Evolutionary conservation across 208 protist genomes (phyloP).

Genomic region (Acanthamoeba rhysodes): DNA sequence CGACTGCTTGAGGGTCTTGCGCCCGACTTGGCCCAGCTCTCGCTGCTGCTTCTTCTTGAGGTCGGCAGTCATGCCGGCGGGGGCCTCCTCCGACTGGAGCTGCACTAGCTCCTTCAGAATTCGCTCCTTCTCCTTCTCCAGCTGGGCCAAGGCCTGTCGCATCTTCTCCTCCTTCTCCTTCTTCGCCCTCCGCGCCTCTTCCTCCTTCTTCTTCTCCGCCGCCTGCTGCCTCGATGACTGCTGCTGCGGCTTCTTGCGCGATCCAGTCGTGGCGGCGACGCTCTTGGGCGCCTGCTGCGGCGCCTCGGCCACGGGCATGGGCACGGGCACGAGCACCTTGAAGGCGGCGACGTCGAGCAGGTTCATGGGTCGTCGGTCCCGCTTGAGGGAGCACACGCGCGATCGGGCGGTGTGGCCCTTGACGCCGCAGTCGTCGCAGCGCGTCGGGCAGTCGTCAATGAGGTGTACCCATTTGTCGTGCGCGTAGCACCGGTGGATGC

Average conservation of each 20-base stretch:
- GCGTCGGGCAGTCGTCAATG: not conserved
- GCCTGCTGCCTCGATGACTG: not conserved
- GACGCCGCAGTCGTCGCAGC: not conserved
- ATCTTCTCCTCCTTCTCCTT: constrained; percentile 33
- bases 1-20: constrained; percentile 1
- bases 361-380: not conserved
- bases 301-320: not conserved
- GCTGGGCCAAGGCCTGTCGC: not conserved
- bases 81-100: not conserved
- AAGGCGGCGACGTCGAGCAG: constrained; percentile 1
- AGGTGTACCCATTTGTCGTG: not conserved
- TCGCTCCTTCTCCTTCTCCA: not conserved
- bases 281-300: not conserved
- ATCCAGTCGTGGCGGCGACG: too few relatives aligned
- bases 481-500: constrained; percentile 1
- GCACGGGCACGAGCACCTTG: not conserved
- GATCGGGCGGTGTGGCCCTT: constrained; percentile 5
- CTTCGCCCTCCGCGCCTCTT: not conserved
- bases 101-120: constrained; percentile 30
- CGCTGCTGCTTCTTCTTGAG: not conserved
- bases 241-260: not conserved
- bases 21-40: not conserved
- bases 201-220: not conserved
- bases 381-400: not conserved
- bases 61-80: not conserved